Evolutionary conservation across 257 asterid species (phyloP).

Genomic region (Salvia splendens): DNA sequence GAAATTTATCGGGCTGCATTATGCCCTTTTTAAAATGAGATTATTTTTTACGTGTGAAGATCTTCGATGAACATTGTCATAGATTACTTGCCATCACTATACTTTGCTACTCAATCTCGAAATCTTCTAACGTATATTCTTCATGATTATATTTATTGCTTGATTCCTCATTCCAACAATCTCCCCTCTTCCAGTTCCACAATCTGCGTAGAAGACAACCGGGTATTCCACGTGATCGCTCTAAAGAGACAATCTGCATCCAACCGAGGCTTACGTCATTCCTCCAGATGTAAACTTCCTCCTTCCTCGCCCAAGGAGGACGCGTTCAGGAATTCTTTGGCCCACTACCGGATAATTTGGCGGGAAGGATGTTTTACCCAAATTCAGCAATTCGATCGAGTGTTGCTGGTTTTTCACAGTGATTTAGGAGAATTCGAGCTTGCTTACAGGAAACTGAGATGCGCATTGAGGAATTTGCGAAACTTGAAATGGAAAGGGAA

Average conservation of each 20-base stretch:
- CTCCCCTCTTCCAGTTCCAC: slow-evolving; percentile 56
- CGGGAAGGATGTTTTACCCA: slow-evolving; percentile 74
- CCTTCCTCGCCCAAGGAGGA: slow-evolving; percentile 88
- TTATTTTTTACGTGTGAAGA: too few species aligned
- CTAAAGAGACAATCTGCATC: slow-evolving; percentile 92
- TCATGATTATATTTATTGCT: too few species aligned
- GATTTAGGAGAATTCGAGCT: slow-evolving; percentile 48
- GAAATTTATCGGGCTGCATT: too few species aligned
- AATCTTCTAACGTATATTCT: slow-evolving; percentile 28
- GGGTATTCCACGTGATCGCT: slow-evolving; percentile 90
- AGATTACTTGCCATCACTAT: too few species aligned
- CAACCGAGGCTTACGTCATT: slow-evolving; percentile 83
- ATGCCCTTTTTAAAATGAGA: too few species aligned
- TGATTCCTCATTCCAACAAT: too few species aligned
- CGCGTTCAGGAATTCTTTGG: slow-evolving; percentile 53
- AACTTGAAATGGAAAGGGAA: slow-evolving; percentile 77
- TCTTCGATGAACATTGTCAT: too few species aligned
- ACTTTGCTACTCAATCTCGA: slow-evolving; percentile 42
- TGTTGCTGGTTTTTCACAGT: slow-evolving; percentile 68
- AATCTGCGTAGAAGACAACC: slow-evolving; percentile 82
- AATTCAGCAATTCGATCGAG: slow-evolving; percentile 72
- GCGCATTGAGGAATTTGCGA: slow-evolving; percentile 39
- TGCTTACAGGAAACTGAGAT: slow-evolving; percentile 57
- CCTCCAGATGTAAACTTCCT: slow-evolving; percentile 54
- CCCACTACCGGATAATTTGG: slow-evolving; percentile 80